A percentile compares a stretch with the other conserved stretches of the same genome.
Conservation (phyloP, 192 early-diverging fungal genomes). For the Kappamyces sp. region DNA sequence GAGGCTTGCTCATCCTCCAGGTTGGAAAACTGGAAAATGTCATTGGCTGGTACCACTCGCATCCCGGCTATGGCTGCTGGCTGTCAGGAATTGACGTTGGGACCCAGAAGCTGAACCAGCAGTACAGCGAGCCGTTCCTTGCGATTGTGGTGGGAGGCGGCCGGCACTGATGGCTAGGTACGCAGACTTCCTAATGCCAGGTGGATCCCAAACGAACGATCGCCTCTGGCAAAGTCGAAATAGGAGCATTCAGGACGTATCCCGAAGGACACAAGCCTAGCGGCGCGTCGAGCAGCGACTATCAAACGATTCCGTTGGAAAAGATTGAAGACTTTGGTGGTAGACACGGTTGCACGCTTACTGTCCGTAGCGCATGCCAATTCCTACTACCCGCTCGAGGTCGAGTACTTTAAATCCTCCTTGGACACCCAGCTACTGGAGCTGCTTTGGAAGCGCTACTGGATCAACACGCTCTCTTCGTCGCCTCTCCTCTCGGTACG, state of each 20-base stretch:
- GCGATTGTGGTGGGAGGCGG: slow-evolving; percentile 75
- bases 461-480: slow-evolving; percentile 93
- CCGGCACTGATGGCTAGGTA: too few relatives aligned
- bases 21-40: slow-evolving; percentile 86
- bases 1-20: slow-evolving; percentile 24
- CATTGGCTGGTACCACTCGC: slow-evolving; percentile 98
- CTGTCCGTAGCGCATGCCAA: slow-evolving; percentile 58
- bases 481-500: slow-evolving; percentile 80
- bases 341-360: too few relatives aligned
- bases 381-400: slow-evolving; percentile 84
- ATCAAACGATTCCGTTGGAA: slow-evolving; percentile 84
- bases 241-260: slow-evolving; percentile 98
- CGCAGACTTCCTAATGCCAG: slow-evolving; percentile 27
- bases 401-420: slow-evolving; percentile 88
- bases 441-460: slow-evolving; percentile 96
- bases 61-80: slow-evolving; percentile 99
- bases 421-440: slow-evolving; percentile 83
- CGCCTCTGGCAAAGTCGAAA: slow-evolving; percentile 92
- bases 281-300: slow-evolving; percentile 47
- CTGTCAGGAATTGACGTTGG: slow-evolving; percentile 96
- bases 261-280: slow-evolving; percentile 55
- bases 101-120: slow-evolving; percentile 93
- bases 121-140: slow-evolving; percentile 88
- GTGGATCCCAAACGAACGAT: slow-evolving; percentile 98
- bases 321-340: slow-evolving; percentile 98